Base-by-base conservation (phyloP, 2,329 filamentous ascomycete genomes). In the Hysterium pulicare region DNA sequence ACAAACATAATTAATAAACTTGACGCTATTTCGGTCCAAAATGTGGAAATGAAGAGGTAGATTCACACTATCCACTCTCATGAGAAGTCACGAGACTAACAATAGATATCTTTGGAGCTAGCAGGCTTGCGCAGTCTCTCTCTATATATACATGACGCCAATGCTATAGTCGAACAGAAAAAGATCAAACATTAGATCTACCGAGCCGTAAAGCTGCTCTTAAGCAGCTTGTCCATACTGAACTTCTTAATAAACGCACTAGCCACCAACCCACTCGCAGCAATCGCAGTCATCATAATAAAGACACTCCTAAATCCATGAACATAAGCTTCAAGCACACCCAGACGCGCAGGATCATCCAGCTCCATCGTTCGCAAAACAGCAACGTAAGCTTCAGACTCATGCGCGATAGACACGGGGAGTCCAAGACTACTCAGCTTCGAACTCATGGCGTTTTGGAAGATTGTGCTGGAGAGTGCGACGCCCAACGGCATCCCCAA, bases 401-500 rank as follows among this genome's bases (percentile, higher is more conserved):
- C 54, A n/a, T 54, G 52, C 6, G 59, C 60, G 21, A 64, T 64
- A 0, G 36, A 33, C 1, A 44, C 42, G 2, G 53, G 47, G 11
- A 64, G 47, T 5, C 51, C 47, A 17, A 48, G 40, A 4, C 44
- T 40, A 3, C 41, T 39, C 10, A 70, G 53, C 38, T 57, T 59
- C 33, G 40, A 40, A 10, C 52, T 56, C 50, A 73, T 65, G 3
- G 64, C 51, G 38, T 70, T 73, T 41, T 73, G 58, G 37, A 75
- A 68, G 6, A 73, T 48, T 1, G 66, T 58, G 7, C 32, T n/a
- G 9, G 19, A 30, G 9, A 44, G 21, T n/a, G 70, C 68, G 4
- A 75, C 61, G 7, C 72, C 72, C 19, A 71, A 45, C 9, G 67
- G 65, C 71, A 72, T 71, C 2, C 73, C 72, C 42, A 73, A 60